A percentile compares a stretch with the other conserved stretches of the same genome.
Evolutionary conservation across 2,329 filamentous ascomycete genomes (phyloP).

Genomic region (Fusarium dimerum): DNA sequence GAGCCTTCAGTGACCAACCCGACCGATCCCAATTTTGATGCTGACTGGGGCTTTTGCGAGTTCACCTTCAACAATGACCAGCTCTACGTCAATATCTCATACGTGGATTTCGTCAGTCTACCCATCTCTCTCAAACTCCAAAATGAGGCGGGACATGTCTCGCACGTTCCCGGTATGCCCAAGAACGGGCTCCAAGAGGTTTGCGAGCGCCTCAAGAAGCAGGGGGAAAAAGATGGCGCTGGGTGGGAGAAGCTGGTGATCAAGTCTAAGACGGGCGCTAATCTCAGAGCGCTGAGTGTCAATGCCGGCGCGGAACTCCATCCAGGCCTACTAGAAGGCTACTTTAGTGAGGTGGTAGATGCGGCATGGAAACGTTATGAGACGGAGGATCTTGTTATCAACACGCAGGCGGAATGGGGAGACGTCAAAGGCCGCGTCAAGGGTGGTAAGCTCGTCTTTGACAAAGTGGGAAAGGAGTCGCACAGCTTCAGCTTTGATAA

Average conservation of each 20-base stretch:
- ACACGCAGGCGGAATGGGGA: slow-evolving; percentile 57
- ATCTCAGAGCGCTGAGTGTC: slow-evolving; percentile 55
- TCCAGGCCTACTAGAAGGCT: slow-evolving; percentile 47
- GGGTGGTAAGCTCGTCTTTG: slow-evolving; percentile 42
- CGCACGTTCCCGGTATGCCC: slow-evolving; percentile 52
- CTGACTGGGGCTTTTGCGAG: slow-evolving; percentile 68
- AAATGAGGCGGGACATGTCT: slow-evolving; percentile 45
- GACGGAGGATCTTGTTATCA: slow-evolving; percentile 45
- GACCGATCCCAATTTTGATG: slow-evolving; percentile 61
- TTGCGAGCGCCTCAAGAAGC: slow-evolving; percentile 45
- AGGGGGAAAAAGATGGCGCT: slow-evolving; percentile 47
- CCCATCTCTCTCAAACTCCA: slow-evolving; percentile 60
- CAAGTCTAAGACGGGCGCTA: slow-evolving; percentile 37
- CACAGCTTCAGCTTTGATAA: slow-evolving; percentile 39
- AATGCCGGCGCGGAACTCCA: slow-evolving; percentile 50
- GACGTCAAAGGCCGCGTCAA: slow-evolving; percentile 45
- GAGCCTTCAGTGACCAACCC: slow-evolving; percentile 73
- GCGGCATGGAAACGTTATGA: slow-evolving; percentile 54
- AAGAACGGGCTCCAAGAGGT: slow-evolving; percentile 47
- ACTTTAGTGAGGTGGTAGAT: slow-evolving; percentile 53
- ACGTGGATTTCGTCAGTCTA: slow-evolving; percentile 73
- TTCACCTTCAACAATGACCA: slow-evolving; percentile 64
- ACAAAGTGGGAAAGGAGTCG: slow-evolving; percentile 38
- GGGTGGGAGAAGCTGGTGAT: slow-evolving; percentile 56
- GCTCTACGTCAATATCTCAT: slow-evolving; percentile 69